These are phyloP conservation scores for Penicillium alfredii DNA, from an alignment of 495 filamentous ascomycete genomes.

Conservation along the genomic window DNA sequence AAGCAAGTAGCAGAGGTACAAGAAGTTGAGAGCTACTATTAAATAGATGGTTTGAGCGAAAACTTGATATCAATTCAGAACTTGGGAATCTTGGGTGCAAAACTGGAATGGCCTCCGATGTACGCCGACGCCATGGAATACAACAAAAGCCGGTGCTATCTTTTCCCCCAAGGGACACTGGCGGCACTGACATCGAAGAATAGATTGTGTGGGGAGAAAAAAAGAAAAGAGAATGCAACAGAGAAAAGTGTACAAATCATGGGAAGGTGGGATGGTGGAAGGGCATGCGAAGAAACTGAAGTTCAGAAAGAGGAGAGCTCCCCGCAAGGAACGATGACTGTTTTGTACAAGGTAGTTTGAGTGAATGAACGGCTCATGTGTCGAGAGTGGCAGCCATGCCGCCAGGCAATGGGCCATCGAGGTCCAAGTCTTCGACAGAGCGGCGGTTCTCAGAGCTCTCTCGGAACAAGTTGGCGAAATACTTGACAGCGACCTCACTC, in stretches of 20 bases:
- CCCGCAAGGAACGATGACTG: no score
- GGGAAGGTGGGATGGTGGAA: conserved; percentile 3
- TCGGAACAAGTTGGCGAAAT: conserved; percentile 79
- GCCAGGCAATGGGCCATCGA: conserved; percentile 56
- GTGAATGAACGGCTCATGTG: conserved; percentile 15
- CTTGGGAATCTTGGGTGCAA: conserved; percentile 22
- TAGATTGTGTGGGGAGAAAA: conserved; percentile 7
- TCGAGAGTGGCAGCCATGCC: conserved; percentile 28
- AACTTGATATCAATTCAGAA: conserved; percentile 15
- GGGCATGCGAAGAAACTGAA: no score
- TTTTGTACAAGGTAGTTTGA: no score
- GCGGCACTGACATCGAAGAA: conserved; percentile 2
- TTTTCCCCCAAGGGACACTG: not conserved
- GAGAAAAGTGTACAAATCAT: conserved; percentile 10
- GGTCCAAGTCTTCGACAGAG: conserved; percentile 72
- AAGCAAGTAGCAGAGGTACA: not conserved
- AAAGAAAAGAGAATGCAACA: conserved; percentile 2
- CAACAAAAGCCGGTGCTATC: conserved; percentile 3
- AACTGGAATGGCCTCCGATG: conserved; percentile 16
- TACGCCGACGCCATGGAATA: conserved; percentile 19
- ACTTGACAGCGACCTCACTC: conserved; percentile 72
- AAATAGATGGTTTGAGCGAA: not conserved
- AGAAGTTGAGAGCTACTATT: not conserved
- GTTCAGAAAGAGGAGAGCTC: not conserved
- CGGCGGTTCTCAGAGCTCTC: conserved; percentile 65